Percentiles rank a stretch among this genome's conserved stretches.
phyloP scores from a whole-genome alignment of 2,329 filamentous ascomycete species.

The Botrytis paeoniae region DNA sequence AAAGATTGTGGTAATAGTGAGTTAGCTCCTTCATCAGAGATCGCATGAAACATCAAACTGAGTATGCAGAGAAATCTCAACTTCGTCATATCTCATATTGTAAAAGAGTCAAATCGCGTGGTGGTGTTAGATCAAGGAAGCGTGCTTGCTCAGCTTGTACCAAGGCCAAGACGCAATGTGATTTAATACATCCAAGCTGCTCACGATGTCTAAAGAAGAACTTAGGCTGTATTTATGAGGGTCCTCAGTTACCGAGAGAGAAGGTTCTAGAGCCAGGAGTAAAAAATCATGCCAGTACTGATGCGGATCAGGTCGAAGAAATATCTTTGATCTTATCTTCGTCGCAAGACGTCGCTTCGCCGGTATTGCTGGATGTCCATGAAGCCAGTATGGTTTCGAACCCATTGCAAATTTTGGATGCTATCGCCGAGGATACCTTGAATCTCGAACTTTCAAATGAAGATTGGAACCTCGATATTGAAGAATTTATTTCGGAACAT shows the following conservation, averaged over 20 bases:
- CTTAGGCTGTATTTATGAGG: slow-evolving; percentile 21
- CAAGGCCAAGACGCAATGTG: slow-evolving; percentile 27
- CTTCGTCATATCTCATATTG: slow-evolving; percentile 27
- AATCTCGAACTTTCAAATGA: neutral
- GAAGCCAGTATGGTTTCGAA: neutral
- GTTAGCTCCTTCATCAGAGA: neutral
- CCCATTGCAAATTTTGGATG: neutral
- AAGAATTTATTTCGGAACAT: neutral
- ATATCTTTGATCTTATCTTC: neutral
- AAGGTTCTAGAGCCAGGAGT: neutral
- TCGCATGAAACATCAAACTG: neutral
- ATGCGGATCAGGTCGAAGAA: neutral
- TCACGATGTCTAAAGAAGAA: slow-evolving; percentile 23
- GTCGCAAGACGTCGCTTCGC: neutral
- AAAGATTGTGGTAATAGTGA: slow-evolving; percentile 26
- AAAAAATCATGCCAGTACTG: neutral
- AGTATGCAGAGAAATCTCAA: slow-evolving; percentile 24
- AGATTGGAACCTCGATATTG: neutral
- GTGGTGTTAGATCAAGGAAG: slow-evolving; percentile 21
- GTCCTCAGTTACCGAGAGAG: neutral
- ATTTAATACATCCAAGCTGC: slow-evolving; percentile 22
- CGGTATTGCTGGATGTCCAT: neutral
- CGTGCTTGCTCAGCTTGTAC: slow-evolving; percentile 25
- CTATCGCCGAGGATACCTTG: neutral
- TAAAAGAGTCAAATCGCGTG: slow-evolving; percentile 20